Conservation (phyloP, 352 stramenopile species). For the Pythium pectinolyticum region DNA sequence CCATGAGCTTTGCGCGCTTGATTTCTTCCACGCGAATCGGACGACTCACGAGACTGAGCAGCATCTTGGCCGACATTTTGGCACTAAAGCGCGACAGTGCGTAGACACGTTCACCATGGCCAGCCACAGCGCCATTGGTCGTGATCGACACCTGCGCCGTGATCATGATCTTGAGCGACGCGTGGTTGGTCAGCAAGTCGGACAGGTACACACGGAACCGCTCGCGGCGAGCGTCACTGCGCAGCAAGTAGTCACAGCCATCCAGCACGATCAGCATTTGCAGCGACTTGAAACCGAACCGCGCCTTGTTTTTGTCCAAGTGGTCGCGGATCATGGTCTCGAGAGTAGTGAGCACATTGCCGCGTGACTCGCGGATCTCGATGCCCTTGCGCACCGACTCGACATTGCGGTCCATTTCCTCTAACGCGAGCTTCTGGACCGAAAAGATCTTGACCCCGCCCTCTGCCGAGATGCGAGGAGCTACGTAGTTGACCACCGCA, state of each 20-base stretch:
- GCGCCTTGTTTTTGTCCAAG: constrained; percentile 48
- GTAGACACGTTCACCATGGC: constrained; percentile 70
- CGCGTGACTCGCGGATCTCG: constrained; percentile 29
- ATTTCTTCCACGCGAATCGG: constrained; percentile 71
- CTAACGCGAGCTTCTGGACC: constrained; percentile 53
- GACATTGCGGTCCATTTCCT: constrained; percentile 58
- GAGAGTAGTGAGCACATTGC: constrained; percentile 49
- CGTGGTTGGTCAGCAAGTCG: constrained; percentile 68
- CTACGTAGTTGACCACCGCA: constrained; percentile 75
- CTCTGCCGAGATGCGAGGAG: constrained; percentile 68
- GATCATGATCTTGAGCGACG: constrained; percentile 73
- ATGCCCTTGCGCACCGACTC: constrained; percentile 48
- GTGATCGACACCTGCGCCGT: constrained; percentile 61
- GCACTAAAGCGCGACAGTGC: constrained; percentile 62
- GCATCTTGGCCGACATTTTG: constrained; percentile 73
- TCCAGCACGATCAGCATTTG: constrained; percentile 71
- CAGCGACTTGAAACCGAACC: constrained; percentile 52
- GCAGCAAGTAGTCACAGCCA: constrained; percentile 68
- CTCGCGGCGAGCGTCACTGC: constrained; percentile 45
- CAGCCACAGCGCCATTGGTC: constrained; percentile 61
- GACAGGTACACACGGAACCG: constrained; percentile 70
- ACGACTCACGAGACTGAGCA: constrained; percentile 73
- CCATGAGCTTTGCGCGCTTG: constrained; percentile 35
- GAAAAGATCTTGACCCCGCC: constrained; percentile 73
- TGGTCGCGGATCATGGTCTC: constrained; percentile 54